These are phyloP conservation scores for Clathrospora elynae DNA, from an alignment of 2,329 filamentous ascomycete genomes.

Conservation along the genomic window DNA sequence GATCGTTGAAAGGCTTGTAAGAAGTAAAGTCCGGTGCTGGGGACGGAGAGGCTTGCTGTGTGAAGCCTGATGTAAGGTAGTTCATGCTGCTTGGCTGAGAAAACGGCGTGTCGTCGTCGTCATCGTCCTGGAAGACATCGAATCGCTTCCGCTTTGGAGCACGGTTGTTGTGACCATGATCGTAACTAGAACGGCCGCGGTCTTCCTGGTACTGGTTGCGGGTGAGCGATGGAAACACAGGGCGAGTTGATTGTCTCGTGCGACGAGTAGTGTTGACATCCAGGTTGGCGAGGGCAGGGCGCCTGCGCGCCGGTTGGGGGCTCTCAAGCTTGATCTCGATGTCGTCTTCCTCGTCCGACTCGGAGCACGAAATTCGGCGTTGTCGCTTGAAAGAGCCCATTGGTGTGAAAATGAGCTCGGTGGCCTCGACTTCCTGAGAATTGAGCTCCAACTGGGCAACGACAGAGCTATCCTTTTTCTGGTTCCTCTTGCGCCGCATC, in stretches of 20 bases:
- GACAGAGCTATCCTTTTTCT: conserved; percentile 76
- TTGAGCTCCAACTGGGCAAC: conserved; percentile 68
- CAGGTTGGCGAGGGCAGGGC: conserved; percentile 40
- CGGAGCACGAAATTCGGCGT: conserved; percentile 53
- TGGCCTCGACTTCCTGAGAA: conserved; percentile 67
- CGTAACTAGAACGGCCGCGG: conserved; percentile 38
- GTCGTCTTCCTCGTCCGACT: conserved; percentile 48
- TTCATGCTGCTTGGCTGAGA: conserved; percentile 40
- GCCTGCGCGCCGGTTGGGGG: conserved; percentile 31
- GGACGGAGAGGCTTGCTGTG: conserved; percentile 33
- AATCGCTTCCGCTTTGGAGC: conserved; percentile 46
- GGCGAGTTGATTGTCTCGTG: conserved; percentile 36
- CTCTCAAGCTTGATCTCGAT: conserved; percentile 46
- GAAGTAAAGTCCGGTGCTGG: conserved; percentile 30
- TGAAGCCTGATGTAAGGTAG: conserved; percentile 44
- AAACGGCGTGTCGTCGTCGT: conserved; percentile 39
- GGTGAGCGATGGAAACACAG: conserved; percentile 24
- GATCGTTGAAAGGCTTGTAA: conserved; percentile 38
- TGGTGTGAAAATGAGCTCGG: conserved; percentile 66
- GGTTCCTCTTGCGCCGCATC: conserved; percentile 75
- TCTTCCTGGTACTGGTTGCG: conserved; percentile 42
- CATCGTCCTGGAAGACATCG: conserved; percentile 52
- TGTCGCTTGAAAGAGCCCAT: conserved; percentile 50
- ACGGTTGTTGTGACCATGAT: conserved; percentile 33
- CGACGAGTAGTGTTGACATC: conserved; percentile 41